Conservation (phyloP, 345 rosid species). For the Fremontodendron californicum region DNA sequence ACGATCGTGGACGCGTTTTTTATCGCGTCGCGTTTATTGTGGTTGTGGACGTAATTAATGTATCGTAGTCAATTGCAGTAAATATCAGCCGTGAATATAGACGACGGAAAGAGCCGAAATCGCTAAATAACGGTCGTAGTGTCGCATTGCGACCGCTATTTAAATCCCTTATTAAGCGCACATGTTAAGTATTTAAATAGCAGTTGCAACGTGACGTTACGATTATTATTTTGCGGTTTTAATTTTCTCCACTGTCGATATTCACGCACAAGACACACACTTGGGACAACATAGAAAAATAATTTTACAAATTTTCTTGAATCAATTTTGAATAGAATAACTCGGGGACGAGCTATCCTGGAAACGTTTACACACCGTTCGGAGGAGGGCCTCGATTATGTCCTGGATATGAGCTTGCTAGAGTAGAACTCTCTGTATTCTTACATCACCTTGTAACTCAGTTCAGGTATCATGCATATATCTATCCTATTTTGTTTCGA, state of each 20-base stretch:
- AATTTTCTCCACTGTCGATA: neutral
- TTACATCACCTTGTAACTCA: slow-evolving; percentile 55
- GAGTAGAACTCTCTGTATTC: slow-evolving; percentile 61
- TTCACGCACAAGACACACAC: neutral
- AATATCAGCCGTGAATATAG: no score
- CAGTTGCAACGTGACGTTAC: neutral
- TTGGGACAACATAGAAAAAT: neutral
- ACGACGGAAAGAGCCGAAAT: no score
- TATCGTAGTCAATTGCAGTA: no score
- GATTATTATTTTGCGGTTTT: neutral
- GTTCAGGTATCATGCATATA: slow-evolving; percentile 56
- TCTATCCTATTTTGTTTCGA: no score
- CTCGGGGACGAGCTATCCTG: slow-evolving; percentile 40
- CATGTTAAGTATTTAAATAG: neutral
- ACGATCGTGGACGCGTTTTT: no score
- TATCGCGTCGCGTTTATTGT: no score
- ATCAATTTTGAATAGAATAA: slow-evolving; percentile 33
- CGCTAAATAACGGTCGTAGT: no score
- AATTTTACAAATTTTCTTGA: neutral
- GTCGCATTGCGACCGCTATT: no score
- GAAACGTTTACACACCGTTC: slow-evolving; percentile 49
- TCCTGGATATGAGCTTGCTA: slow-evolving; percentile 69
- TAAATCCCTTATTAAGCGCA: no score
- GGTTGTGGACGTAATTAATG: no score
- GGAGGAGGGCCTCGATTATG: slow-evolving; percentile 64